Base-by-base conservation (phyloP, 176 grass and related monocot species). In the Alloteropsis semialata region DNA sequence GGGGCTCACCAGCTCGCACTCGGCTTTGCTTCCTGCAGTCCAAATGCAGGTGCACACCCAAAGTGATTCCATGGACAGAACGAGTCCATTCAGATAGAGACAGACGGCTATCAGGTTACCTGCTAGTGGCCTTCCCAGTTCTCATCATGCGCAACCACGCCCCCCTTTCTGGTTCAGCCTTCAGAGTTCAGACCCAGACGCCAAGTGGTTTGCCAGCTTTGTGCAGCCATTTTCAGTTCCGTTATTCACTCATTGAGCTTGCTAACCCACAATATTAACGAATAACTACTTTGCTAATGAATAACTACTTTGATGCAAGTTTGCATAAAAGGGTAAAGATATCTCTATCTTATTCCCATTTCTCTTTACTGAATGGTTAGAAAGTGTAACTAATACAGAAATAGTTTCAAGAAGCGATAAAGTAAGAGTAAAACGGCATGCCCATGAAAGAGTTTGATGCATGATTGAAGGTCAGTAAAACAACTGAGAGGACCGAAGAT, bases 21-120 rank as follows among this genome's bases (percentile, higher is more conserved):
- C 66, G 64, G 18, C 78, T 83, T 62, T 79, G 58, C 48, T 90
- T 83, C 74, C 74, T 90, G 78, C 41, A 43, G 84, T 74, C 83
- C 79, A 79, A 43, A 54, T 86, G 74, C 84, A 86, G 69, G 25
- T 48, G 28, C 66, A 39, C 48, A 32, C 24, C 36, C n/a, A 58
- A 58, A 72, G 83, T 38, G 88, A 87, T 87, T 87, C 88, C 84
- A 74, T 48, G 58, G 8, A 27, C 10, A 53, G 68, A 51, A 45
- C 15, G 65, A 79, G 74, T 90, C 88, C 84, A 90, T 74, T 34
- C 67, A 90, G 67, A 87, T 61, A 83, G 25, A 12, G 84, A 86
- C 88, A 83, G 46, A 86, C 3, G 0, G 44, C 36, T 70, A 55
- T 39, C 17, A n/a, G 49, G 82, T 72, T 56, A 82, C 72, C 57